These are phyloP conservation scores for Neophaeococcomyces mojaviensis DNA, from an alignment of 2,329 filamentous ascomycete species.

Conservation along the genomic window DNA sequence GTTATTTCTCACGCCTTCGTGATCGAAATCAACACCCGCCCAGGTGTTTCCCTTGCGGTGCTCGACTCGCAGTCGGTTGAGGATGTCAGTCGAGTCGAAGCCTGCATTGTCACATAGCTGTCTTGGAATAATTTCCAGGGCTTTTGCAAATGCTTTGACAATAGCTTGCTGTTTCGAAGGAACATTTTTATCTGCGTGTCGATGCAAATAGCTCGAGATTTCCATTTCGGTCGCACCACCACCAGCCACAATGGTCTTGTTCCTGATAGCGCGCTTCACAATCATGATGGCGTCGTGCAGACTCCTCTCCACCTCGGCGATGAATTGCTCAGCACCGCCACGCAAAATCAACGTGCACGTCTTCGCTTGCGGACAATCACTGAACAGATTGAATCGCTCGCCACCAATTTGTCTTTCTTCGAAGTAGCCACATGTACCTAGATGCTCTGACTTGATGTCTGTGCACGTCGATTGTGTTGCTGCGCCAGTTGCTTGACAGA, in stretches of 20 bases:
- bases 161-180: constrained; percentile 93
- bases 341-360: constrained; percentile 93
- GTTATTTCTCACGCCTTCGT: constrained; percentile 90
- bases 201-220: constrained; percentile 84
- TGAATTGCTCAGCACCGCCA: constrained; percentile 97
- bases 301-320: constrained; percentile 94
- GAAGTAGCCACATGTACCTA: constrained; percentile 83
- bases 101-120: constrained; percentile 98
- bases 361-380: constrained; percentile 89
- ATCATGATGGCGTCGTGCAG: constrained; percentile 99
- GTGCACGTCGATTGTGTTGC: constrained; percentile 93
- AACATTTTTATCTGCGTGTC: constrained; percentile 85
- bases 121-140: constrained; percentile 89
- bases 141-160: constrained; percentile 96
- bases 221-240: constrained; percentile 97
- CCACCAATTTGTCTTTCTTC: constrained; percentile 96
- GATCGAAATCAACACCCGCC: constrained; percentile 91
- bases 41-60: constrained; percentile 87
- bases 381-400: constrained; percentile 97
- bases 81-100: constrained; percentile 95
- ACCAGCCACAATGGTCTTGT: constrained; percentile 88
- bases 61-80: constrained; percentile 92
- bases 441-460: constrained; percentile 79
- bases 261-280: constrained; percentile 94
- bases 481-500: constrained; percentile 88